A percentile compares a stretch with the other conserved stretches of the same genome.
phyloP scores from a whole-genome alignment of 2,329 filamentous ascomycete species.

The Xylariomycetidae sp. region DNA sequence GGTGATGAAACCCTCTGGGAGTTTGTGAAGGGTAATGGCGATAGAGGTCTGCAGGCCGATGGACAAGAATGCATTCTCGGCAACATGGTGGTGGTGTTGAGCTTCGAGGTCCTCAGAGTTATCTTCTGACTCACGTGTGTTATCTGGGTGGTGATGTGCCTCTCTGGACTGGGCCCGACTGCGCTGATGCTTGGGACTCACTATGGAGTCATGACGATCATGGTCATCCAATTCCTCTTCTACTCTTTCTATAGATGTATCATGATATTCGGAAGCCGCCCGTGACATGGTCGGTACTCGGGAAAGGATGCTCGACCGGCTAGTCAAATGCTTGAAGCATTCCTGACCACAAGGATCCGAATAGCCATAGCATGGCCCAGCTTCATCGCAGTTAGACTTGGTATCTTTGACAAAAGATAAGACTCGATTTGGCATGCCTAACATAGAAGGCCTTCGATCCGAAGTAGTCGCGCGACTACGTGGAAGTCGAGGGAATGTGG shows the following conservation, averaged over 20 bases:
- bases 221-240: slow-evolving; percentile 24
- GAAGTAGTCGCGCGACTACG: slow-evolving; percentile 25
- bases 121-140: slow-evolving; percentile 15
- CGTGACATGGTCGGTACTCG: slow-evolving; percentile 35
- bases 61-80: slow-evolving; percentile 86
- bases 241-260: slow-evolving; percentile 21
- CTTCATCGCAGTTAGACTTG: slow-evolving; percentile 57
- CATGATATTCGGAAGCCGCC: slow-evolving; percentile 36
- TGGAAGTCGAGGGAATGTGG: no score
- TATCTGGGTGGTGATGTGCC: slow-evolving; percentile 31
- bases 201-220: slow-evolving; percentile 6
- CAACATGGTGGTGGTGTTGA: slow-evolving; percentile 88
- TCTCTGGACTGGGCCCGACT: slow-evolving; percentile 24
- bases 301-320: slow-evolving; percentile 29
- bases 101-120: slow-evolving; percentile 40
- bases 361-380: slow-evolving; percentile 59
- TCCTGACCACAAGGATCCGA: slow-evolving; percentile 62
- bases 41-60: slow-evolving; percentile 95
- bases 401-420: slow-evolving; percentile 63
- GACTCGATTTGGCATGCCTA: slow-evolving; percentile 50
- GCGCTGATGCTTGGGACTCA: slow-evolving; percentile 19
- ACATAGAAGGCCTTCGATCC: slow-evolving; percentile 49
- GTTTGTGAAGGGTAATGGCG: slow-evolving; percentile 92
- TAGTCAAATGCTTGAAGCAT: slow-evolving; percentile 55
- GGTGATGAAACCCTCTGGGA: slow-evolving; percentile 83